A percentile compares a stretch with the other conserved stretches of the same genome.
phyloP scores from a whole-genome alignment of 805 yeast species.

The Candida easanensis region DNA sequence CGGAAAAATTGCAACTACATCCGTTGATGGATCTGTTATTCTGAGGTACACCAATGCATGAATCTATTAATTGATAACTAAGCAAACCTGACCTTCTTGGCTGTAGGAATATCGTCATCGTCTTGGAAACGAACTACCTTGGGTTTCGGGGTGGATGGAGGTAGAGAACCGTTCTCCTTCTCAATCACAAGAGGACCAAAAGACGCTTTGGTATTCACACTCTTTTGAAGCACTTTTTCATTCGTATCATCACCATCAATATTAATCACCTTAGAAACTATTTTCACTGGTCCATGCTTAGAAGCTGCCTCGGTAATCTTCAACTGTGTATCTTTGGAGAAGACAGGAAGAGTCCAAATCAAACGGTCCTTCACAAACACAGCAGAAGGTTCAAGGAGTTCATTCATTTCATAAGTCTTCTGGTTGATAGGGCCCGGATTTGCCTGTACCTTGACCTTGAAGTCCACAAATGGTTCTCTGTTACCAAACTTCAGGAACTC shows the following conservation, averaged over 20 bases:
- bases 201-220: neutral
- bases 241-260: slow-evolving; percentile 6
- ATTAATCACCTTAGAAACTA: slow-evolving; percentile 2
- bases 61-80: neutral
- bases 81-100: slow-evolving; percentile 5
- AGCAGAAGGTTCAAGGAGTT: slow-evolving; percentile 29
- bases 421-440: slow-evolving; percentile 10
- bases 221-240: neutral
- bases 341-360: slow-evolving; percentile 37
- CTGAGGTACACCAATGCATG: slow-evolving; percentile 33
- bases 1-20: slow-evolving; percentile 43
- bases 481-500: slow-evolving; percentile 38
- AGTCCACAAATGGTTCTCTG: slow-evolving; percentile 9
- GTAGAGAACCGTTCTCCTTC: neutral
- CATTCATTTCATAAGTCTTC: slow-evolving; percentile 20
- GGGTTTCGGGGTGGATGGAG: neutral
- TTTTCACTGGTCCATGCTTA: slow-evolving; percentile 1
- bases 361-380: slow-evolving; percentile 2
- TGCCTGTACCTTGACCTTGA: slow-evolving; percentile 6
- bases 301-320: slow-evolving; percentile 11
- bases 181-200: neutral
- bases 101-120: neutral
- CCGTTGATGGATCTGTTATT: slow-evolving; percentile 56
- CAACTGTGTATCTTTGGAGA: slow-evolving; percentile 19
- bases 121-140: slow-evolving; percentile 9